A percentile compares a stretch with the other conserved stretches of the same genome.
Conservation (phyloP, 2,329 filamentous ascomycete genomes). For the Clonostachys byssicola region DNA sequence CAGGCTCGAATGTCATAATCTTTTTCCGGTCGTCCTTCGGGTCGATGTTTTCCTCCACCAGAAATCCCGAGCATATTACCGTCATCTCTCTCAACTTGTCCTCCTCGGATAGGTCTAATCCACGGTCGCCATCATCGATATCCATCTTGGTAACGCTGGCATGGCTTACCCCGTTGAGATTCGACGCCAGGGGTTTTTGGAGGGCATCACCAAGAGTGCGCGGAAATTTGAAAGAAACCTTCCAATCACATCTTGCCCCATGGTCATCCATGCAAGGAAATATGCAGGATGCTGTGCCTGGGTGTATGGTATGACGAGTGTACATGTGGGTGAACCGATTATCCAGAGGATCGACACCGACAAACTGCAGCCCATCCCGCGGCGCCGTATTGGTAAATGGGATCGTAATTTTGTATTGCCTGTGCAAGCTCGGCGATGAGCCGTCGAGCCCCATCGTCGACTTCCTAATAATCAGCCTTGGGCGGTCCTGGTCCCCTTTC, state of each 20-base stretch:
- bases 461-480: constrained; percentile 38
- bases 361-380: constrained; percentile 87
- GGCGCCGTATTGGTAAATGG: constrained; percentile 75
- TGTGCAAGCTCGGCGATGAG: constrained; percentile 28
- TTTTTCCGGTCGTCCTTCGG: constrained; percentile 76
- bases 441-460: constrained; percentile 26
- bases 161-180: constrained; percentile 22
- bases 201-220: constrained; percentile 80
- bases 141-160: constrained; percentile 30
- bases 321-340: constrained; percentile 87
- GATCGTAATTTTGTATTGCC: constrained; percentile 52
- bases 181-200: constrained; percentile 38
- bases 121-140: constrained; percentile 31
- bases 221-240: constrained; percentile 81
- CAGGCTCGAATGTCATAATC: constrained; percentile 78
- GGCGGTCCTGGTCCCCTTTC: constrained; percentile 30
- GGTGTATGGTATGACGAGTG: constrained; percentile 74
- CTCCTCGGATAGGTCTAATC: constrained; percentile 58
- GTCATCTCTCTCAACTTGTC: constrained; percentile 86
- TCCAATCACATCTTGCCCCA: constrained; percentile 78
- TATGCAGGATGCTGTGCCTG: constrained; percentile 77
- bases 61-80: constrained; percentile 85
- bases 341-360: constrained; percentile 77
- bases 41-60: constrained; percentile 79
- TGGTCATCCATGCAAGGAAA: constrained; percentile 93